Base-by-base conservation (phyloP, 768 basidiomycete genomes). In the Leccinellum rugosiceps region DNA sequence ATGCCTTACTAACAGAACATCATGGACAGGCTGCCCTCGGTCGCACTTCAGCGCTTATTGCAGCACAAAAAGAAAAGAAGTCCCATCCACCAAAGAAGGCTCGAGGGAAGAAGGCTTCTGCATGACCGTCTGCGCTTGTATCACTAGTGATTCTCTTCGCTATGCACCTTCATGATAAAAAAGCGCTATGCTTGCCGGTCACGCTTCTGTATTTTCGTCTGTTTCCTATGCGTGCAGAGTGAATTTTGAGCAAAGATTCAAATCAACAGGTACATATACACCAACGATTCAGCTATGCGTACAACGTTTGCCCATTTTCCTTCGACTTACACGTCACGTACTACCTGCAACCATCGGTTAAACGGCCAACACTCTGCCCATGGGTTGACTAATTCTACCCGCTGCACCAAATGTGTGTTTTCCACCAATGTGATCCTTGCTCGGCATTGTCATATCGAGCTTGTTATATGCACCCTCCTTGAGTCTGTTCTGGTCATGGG, bases 11-110 rank as follows among this genome's bases (percentile, higher is more conserved):
- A 23, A 72, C 60, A 41, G 53, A 38, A 53, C 49, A 14, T 53
- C 55, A 34, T 38, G 53, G 50, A 62, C 65, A 92, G 90, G 87
- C 87, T 58, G 79, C 85, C 59, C 80, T 93, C 47, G 88, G 86
- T 49, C 89, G 91, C 60, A 82, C 85, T 26, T 90, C 89, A 59
- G 87, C 89, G 44, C 78, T 92, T 59, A 62, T 86, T 55, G 81
- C 79, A 26, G 74, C 89, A 52, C 87, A 90, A 76, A 84, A 80
- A 68, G 85, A 87, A 72, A 87, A 82, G 72, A 90, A 88, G 74
- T 68, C 82, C 11, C 65, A 73, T 62, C 88, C 80, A 67, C 76
- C 82, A 50, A 90, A 83, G 81, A 91, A 90, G 77, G 60, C 76
- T 59, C 80, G 90, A 66, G 88, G 90, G 55, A 86, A 84, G 79